Evolutionary conservation across 192 early-diverging fungal genomes (phyloP), one percentile per base, ranked within the genome.

Genomic region (Podila minutissima): DNA sequence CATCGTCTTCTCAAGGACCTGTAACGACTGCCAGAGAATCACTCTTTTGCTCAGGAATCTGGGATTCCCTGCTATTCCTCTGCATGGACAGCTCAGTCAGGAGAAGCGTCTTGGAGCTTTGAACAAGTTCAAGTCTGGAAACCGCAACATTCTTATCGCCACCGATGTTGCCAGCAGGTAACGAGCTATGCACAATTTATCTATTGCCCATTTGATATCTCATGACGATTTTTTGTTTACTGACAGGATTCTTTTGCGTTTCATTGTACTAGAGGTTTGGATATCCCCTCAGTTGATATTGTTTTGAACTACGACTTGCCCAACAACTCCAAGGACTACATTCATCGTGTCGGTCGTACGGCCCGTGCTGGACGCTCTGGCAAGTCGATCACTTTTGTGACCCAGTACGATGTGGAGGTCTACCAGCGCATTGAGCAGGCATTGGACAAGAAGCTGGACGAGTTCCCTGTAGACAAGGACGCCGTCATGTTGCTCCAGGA

Each of bases 231-330:
- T 33, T 50, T 38, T 26, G 7, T 13, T 12, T 20, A 58, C 11
- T 35, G 17, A 38, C 51, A 32, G 8, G 19, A 0, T 67, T 38
- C 12, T 32, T 31, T 62, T 37, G 15, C 10, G 15, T 20, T 35
- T 31, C 50, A 35, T 66, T 66, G 66, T 9, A n/a, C 17, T 70
- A 85, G 90, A 71, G 94, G 97, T 26, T 83, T 99, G 69, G 97
- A 99, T 89, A 99, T 99, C 71, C 95, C 96, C n/a, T 82, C 91
- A 2, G 97, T 99, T 9, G 96, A 99, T 72, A 84, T 96, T 62
- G 97, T 99, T 19, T 88, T 99, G 74, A 99, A 99, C 86, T 99
- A 96, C 75, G 97, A 99, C 75, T 92, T 99, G 22, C 97, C 97
- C 69, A 88, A 84, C 72, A 94, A 91, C 68, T 94, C 92, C 62